These are phyloP conservation scores for Stevia rebaudiana DNA, from an alignment of 140 eudicot species.

Conservation along the genomic window DNA sequence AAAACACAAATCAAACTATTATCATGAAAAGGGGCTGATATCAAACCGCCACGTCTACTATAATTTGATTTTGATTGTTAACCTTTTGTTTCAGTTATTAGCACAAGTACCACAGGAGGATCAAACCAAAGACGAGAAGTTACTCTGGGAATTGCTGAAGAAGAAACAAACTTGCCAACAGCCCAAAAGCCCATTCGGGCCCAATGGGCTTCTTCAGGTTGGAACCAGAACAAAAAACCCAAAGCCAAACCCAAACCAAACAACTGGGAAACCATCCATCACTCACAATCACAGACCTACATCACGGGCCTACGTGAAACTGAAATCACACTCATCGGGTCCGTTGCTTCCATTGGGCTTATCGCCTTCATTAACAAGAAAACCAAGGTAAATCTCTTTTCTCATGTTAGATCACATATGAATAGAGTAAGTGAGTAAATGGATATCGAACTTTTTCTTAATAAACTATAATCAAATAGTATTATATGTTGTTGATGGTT, in stretches of 20 bases:
- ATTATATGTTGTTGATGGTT: neutral
- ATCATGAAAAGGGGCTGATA: neutral
- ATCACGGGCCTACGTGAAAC: conserved; percentile 20
- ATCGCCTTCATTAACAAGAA: conserved; percentile 51
- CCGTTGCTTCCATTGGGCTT: conserved; percentile 45
- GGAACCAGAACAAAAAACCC: conserved; percentile 32
- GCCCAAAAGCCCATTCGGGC: conserved; percentile 53
- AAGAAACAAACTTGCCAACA: conserved; percentile 37
- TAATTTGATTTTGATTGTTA: neutral
- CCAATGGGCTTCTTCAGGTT: conserved; percentile 39
- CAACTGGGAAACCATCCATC: conserved; percentile 27
- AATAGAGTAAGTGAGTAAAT: conserved; percentile 17
- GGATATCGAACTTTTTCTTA: neutral
- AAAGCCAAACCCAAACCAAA: conserved; percentile 9
- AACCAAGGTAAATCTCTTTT: conserved; percentile 2
- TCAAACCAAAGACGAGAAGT: conserved; percentile 49
- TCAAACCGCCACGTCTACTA: neutral
- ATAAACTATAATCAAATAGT: conserved; percentile 7
- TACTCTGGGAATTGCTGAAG: conserved; percentile 56
- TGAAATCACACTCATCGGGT: conserved; percentile 21
- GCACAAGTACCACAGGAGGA: conserved; percentile 30
- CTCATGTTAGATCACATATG: neutral
- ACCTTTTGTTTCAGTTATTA: conserved; percentile 27
- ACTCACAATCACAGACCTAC: conserved; percentile 22
- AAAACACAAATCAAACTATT: neutral